Conservation (phyloP, 139 green algal genomes). For the Micractinium sp. region DNA sequence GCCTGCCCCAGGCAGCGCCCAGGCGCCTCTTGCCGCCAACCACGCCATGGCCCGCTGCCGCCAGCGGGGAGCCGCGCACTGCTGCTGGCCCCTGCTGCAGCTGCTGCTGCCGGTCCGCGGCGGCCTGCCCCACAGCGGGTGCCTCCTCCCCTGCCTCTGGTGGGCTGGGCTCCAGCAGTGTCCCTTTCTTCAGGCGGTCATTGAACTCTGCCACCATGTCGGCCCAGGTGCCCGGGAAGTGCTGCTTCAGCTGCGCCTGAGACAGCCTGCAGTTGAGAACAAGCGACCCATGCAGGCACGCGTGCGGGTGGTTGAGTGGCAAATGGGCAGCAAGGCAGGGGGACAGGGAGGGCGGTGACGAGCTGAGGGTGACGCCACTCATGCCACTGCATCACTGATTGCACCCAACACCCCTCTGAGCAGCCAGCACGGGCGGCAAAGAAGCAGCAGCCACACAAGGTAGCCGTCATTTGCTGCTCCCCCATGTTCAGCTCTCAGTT, state of each 20-base stretch:
- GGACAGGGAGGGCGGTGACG: neutral
- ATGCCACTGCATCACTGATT: neutral
- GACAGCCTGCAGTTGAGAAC: slow-evolving; percentile 1
- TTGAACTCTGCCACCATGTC: slow-evolving; percentile 14
- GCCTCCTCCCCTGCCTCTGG: neutral
- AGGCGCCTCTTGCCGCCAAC: neutral
- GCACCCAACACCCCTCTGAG: neutral
- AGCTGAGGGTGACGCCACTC: neutral
- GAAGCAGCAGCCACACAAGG: no score
- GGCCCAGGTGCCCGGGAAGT: slow-evolving; percentile 23
- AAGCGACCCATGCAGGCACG: neutral
- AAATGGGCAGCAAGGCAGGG: neutral
- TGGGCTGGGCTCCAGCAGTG: slow-evolving; percentile 31
- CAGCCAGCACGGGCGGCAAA: no score
- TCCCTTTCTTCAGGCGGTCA: neutral
- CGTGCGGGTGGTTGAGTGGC: neutral
- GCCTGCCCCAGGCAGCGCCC: no score
- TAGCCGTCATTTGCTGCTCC: no score
- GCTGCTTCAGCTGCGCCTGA: neutral
- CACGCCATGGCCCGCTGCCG: neutral
- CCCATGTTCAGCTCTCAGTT: no score
- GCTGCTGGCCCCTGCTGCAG: neutral
- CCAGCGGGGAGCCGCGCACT: neutral
- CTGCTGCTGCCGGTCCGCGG: neutral
- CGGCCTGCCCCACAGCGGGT: neutral